Evolutionary conservation across 148 eudicot species (phyloP).

Genomic region (Fagopyrum tataricum): DNA sequence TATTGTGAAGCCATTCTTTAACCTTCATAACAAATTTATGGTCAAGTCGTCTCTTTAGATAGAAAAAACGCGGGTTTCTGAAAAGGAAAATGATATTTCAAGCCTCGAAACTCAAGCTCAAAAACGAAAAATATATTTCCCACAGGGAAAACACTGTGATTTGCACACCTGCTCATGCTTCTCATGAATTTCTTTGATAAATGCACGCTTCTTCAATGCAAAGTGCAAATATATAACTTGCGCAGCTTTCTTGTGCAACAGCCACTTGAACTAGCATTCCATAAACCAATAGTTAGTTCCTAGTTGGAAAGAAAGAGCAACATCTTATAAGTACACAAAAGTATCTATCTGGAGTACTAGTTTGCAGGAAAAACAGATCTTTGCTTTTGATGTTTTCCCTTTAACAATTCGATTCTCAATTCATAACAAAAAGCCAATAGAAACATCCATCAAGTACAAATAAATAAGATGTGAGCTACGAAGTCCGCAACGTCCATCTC

Average conservation of each 20-base stretch:
- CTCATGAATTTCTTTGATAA: conserved; percentile 86
- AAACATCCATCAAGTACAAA: not conserved
- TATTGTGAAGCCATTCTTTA: conserved; percentile 95
- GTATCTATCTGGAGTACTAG: not conserved
- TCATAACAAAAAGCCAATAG: not conserved
- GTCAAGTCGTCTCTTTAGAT: not conserved
- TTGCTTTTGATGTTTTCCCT: too few species aligned
- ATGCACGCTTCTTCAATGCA: conserved; percentile 75
- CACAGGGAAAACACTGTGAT: not conserved
- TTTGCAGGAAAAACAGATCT: not conserved
- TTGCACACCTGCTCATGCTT: conserved; percentile 85
- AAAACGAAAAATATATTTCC: not conserved
- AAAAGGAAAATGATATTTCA: not conserved
- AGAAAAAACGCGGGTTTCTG: not conserved
- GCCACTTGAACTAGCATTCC: conserved; percentile 77
- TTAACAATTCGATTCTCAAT: too few species aligned
- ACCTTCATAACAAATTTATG: conserved; percentile 38
- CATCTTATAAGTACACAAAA: not conserved
- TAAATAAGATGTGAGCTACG: too few species aligned
- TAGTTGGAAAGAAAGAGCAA: not conserved
- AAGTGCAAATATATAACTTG: conserved; percentile 87
- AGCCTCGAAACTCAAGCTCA: not conserved
- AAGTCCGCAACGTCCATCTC: too few species aligned
- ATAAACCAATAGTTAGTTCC: conserved; percentile 2
- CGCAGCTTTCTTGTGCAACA: conserved; percentile 76